Evolutionary conservation across 345 rosid genomes (phyloP), one percentile per base, ranked within the genome.

Genomic region (Moricandia moricandioides): DNA sequence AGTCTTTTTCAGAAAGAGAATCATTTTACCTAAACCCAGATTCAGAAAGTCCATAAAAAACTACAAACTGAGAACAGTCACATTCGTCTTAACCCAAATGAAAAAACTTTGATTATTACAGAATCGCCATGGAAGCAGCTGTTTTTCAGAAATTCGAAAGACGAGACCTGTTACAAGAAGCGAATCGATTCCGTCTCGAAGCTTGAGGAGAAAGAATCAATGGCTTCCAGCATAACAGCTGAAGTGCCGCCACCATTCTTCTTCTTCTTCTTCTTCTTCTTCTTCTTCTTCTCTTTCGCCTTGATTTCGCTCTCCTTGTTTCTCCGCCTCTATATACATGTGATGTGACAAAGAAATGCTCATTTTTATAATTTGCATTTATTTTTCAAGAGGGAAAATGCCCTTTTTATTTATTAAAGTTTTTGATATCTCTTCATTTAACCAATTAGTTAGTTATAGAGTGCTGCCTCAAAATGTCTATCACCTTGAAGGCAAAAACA

Each of bases 181-280:
- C 8, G 52, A 34, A 9, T 49, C n/a, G 84, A 70, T 29, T 51
- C 10, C 58, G 68, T 13, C 29, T 26, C 6, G 74, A 18, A 67
- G 72, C 14, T 61, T 39, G 79, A 11, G 72, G 70, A 58, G 84
- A 71, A 3, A 78, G 71, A 66, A 83, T 55, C 84, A 79, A 84
- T 26, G 85, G 80, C 52, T 66, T 82, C 70, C 78, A 81, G 82
- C 81, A 69, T 62, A 73, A 79, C 40, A 85, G 45, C 69, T 78
- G 88, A 71, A 75, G 43, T 52, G 62, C 75, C 74, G 78, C 35
- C 91, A 85, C 83, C 31, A 30, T 49, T 49, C 24, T 47, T 47
- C 47, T 40, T 43, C 14, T 2, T 40, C 47, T 49, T 49, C 24
- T 47, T 47, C 47, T 40, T 43, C 14, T 2, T 40, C 47, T 5